phyloP scores from a whole-genome alignment of 257 asterid species.

The Sherardia arvensis region DNA sequence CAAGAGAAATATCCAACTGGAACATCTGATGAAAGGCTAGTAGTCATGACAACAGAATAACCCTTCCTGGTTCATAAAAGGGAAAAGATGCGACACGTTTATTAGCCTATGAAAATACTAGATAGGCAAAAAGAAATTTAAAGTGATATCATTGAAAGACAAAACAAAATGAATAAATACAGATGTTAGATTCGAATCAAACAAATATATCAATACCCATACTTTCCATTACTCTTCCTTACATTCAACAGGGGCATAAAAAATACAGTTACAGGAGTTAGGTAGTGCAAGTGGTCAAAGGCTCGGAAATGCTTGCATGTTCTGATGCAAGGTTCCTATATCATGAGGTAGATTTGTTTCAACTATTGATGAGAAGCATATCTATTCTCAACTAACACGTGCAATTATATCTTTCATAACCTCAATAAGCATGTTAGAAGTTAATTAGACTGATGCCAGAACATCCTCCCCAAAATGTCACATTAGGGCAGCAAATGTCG shows the following conservation, averaged over 20 bases:
- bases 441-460: background rate
- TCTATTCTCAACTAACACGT: background rate
- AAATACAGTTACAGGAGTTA: background rate
- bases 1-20: constrained; percentile 99
- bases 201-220: background rate
- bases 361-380: background rate
- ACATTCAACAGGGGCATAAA: background rate
- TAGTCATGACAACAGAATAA: constrained; percentile 76
- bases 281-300: background rate
- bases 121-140: background rate
- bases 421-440: background rate
- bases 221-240: background rate
- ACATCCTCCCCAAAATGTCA: background rate
- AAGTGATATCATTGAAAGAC: background rate
- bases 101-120: background rate
- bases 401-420: background rate
- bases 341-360: background rate
- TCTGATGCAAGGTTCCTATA: background rate
- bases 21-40: constrained; percentile 97
- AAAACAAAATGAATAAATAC: background rate
- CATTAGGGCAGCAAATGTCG: background rate
- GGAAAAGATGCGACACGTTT: background rate
- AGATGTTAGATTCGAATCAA: background rate
- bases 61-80: constrained; percentile 50
- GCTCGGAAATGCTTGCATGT: background rate